phyloP scores from a whole-genome alignment of 345 rosid species.

The Zanthoxylum bungeanum region DNA sequence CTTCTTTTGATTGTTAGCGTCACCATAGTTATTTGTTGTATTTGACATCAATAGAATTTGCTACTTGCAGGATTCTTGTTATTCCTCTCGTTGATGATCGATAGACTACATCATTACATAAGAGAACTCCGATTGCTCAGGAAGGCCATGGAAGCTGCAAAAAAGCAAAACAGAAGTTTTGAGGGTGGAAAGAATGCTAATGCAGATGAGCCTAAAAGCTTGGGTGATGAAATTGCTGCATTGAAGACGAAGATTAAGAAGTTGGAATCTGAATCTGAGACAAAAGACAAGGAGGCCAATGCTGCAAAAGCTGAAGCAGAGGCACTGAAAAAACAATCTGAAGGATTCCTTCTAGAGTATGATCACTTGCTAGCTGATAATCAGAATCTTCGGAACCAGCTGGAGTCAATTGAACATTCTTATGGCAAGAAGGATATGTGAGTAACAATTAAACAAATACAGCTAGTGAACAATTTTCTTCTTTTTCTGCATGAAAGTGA shows the following conservation, averaged over 20 bases:
- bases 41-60: background rate
- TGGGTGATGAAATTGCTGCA: conserved; percentile 43
- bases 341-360: conserved; percentile 65
- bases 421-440: conserved; percentile 50
- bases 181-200: conserved; percentile 53
- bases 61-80: conserved; percentile 63
- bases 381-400: conserved; percentile 64
- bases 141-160: conserved; percentile 71
- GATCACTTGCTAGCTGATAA: conserved; percentile 73
- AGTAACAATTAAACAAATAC: conserved; percentile 1
- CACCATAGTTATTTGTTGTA: background rate
- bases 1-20: background rate
- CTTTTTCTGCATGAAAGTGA: background rate
- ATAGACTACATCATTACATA: conserved; percentile 81
- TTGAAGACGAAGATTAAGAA: conserved; percentile 45
- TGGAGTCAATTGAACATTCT: conserved; percentile 53
- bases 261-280: conserved; percentile 48
- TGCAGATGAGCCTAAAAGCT: conserved; percentile 40
- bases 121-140: conserved; percentile 73
- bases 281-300: conserved; percentile 51
- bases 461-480: conserved; percentile 2
- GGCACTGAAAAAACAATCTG: conserved; percentile 67
- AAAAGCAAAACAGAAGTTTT: conserved; percentile 60
- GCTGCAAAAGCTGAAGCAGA: conserved; percentile 55
- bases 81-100: conserved; percentile 78